phyloP scores from a whole-genome alignment of 306 rosid genomes.

The Casuarina cunninghamiana region DNA sequence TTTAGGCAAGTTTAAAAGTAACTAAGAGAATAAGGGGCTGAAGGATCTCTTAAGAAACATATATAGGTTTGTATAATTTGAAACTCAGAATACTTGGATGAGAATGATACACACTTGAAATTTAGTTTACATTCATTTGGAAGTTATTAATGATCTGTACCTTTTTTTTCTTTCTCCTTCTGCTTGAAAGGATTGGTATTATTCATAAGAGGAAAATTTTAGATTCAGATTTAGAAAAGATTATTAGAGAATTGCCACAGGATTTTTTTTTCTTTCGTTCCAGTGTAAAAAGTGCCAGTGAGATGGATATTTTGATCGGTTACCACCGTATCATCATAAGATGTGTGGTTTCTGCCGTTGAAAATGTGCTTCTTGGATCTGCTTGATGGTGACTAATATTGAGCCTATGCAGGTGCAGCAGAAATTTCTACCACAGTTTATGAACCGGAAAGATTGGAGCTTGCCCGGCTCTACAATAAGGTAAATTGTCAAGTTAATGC shows the following conservation, averaged over 20 bases:
- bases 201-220: too few relatives aligned
- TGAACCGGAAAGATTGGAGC: constrained; percentile 59
- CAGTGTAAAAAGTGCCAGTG: too few relatives aligned
- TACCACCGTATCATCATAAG: not conserved
- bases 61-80: not conserved
- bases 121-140: not conserved
- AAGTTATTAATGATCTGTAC: too few relatives aligned
- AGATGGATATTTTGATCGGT: not conserved
- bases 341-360: not conserved
- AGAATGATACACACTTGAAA: not conserved
- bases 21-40: not conserved
- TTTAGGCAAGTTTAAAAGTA: not conserved
- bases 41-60: not conserved
- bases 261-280: not conserved
- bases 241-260: not conserved
- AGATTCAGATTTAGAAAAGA: not conserved
- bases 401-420: constrained; percentile 67
- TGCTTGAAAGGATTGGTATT: too few relatives aligned
- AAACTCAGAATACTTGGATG: not conserved
- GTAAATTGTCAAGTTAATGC: too few relatives aligned
- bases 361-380: not conserved
- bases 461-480: too few relatives aligned
- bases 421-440: constrained; percentile 60
- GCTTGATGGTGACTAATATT: constrained; percentile 16
- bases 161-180: too few relatives aligned